Evolutionary conservation across 2,329 filamentous ascomycete genomes (phyloP).

Genomic region (Raffaelea ambrosiae): DNA sequence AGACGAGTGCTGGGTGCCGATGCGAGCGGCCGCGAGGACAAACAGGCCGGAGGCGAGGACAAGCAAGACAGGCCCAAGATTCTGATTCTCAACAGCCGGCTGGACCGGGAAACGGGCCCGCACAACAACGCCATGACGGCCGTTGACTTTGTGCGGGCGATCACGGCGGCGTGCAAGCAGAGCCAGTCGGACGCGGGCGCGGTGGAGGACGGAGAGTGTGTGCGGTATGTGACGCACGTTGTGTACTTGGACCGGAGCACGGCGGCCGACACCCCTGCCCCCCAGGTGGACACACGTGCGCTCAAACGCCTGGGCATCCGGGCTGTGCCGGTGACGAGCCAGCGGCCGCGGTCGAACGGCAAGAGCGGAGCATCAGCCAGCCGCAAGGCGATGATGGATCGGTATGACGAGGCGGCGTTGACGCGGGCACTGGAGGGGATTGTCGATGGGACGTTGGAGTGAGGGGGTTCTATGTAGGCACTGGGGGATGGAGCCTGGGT

Average conservation of each 20-base stretch:
- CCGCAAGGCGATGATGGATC: background rate
- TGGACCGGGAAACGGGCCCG: conserved; percentile 82
- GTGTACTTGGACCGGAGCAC: conserved; percentile 79
- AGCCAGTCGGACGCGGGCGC: conserved; percentile 42
- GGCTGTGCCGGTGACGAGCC: conserved; percentile 54
- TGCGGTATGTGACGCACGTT: conserved; percentile 71
- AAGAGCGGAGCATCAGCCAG: background rate
- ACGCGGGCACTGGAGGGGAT: conserved; percentile 69
- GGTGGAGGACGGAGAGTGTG: conserved; percentile 38
- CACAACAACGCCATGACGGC: conserved; percentile 57
- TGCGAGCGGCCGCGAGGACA: conserved; percentile 21
- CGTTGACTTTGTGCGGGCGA: conserved; percentile 72
- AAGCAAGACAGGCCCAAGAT: conserved; percentile 48
- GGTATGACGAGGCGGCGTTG: conserved; percentile 69
- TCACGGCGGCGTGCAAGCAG: conserved; percentile 65
- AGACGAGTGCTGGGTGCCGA: no score
- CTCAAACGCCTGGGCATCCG: conserved; percentile 65
- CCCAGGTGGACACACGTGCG: conserved; percentile 57
- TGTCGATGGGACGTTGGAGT: conserved; percentile 27
- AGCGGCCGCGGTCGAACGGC: conserved; percentile 51
- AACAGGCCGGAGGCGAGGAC: conserved; percentile 9
- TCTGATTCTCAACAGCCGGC: conserved; percentile 72
- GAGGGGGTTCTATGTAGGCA: background rate
- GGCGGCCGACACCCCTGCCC: conserved; percentile 32
- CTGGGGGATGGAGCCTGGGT: no score